Percentiles rank a stretch among this genome's conserved stretches.
phyloP scores from a whole-genome alignment of 495 filamentous ascomycete species.

The Oleoguttula mirabilis region DNA sequence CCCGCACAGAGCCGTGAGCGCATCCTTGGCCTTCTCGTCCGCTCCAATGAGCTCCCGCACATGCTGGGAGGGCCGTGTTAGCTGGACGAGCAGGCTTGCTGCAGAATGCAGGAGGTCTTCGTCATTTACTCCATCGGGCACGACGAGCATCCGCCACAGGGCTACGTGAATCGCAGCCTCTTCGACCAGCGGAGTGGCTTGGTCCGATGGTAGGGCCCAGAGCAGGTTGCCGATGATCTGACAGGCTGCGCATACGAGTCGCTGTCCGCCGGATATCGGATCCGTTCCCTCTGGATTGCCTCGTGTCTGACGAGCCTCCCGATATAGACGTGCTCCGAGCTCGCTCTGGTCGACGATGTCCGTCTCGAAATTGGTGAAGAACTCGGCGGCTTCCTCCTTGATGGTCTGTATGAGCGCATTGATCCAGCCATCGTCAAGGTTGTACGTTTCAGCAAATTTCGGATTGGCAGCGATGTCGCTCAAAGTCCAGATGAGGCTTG shows the following conservation, averaged over 20 bases:
- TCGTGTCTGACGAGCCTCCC: neutral
- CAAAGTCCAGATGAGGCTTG: constrained; percentile 13
- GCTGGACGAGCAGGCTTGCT: constrained; percentile 12
- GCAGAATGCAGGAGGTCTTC: constrained; percentile 11
- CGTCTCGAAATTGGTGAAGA: neutral
- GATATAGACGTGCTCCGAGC: neutral
- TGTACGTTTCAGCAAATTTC: neutral
- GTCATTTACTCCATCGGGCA: neutral
- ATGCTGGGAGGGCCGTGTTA: neutral
- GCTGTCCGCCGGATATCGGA: neutral
- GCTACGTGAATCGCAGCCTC: neutral
- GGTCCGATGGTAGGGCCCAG: neutral
- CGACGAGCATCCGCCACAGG: constrained; percentile 1
- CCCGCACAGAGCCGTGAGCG: constrained; percentile 2
- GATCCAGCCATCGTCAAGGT: neutral
- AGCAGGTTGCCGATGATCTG: constrained; percentile 15
- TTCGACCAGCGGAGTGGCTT: neutral
- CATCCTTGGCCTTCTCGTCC: neutral
- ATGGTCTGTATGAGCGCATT: neutral
- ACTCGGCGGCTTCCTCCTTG: neutral
- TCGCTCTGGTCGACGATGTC: neutral
- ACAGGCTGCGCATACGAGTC: constrained; percentile 3
- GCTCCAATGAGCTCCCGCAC: constrained; percentile 6
- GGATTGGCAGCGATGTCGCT: constrained; percentile 12
- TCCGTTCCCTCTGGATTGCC: neutral